Conservation (phyloP, 768 basidiomycete species). For the Mrakia gelida region DNA sequence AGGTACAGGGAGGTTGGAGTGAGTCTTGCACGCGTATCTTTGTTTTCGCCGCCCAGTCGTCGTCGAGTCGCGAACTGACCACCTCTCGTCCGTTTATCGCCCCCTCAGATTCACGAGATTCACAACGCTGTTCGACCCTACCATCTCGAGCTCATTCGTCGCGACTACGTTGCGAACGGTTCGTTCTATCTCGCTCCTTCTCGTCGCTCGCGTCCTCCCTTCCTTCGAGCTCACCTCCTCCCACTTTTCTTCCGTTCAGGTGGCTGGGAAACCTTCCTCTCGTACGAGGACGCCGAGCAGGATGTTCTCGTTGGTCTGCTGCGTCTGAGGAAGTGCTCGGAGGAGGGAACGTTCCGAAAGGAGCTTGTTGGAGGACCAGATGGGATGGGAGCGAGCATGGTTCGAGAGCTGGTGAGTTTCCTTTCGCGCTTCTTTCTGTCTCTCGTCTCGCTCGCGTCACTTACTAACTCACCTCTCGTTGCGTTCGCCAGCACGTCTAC, state of each 20-base stretch:
- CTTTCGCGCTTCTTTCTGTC: not conserved
- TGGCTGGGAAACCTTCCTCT: conserved; percentile 99
- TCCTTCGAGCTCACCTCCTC: not conserved
- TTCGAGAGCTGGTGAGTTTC: conserved; percentile 68
- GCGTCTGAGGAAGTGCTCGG: conserved; percentile 87
- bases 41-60: not conserved
- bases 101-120: conserved; percentile 86
- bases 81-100: conserved; percentile 29
- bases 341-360: conserved; percentile 92
- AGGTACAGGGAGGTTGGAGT: conserved; percentile 97
- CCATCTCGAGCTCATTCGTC: conserved; percentile 85
- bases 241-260: conserved; percentile 41
- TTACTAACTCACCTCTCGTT: not conserved
- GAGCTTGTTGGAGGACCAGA: conserved; percentile 70
- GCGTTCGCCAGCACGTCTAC: conserved; percentile 57
- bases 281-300: conserved; percentile 94
- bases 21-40: conserved; percentile 43
- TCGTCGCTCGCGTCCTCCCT: not conserved
- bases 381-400: conserved; percentile 82
- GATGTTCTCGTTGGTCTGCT: conserved; percentile 94
- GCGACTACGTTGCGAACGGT: conserved; percentile 91
- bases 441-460: not conserved
- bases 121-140: conserved; percentile 96
- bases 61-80: not conserved
- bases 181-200: not conserved